A percentile compares a stretch with the other conserved stretches of the same genome.
Evolutionary conservation across 768 basidiomycete species (phyloP).

Genomic region (Tulasnella sp.): DNA sequence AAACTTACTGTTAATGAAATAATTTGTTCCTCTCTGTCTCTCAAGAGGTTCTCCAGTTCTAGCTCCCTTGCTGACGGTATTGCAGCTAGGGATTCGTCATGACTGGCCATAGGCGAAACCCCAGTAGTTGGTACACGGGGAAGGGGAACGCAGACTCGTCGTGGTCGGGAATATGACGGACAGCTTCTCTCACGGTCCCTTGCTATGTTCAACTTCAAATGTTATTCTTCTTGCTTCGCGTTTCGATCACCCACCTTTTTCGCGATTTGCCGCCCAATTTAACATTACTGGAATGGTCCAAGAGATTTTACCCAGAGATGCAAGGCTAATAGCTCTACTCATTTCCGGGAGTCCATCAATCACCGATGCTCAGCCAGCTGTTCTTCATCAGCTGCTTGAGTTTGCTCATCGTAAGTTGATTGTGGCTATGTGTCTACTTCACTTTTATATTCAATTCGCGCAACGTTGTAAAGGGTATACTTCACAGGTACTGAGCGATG

Average conservation of each 20-base stretch:
- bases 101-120: not conserved
- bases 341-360: slow-evolving; percentile 73
- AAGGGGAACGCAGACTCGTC: not conserved
- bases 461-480: slow-evolving; percentile 37
- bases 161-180: not conserved
- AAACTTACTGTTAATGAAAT: slow-evolving; percentile 54
- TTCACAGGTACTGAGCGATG: slow-evolving; percentile 69
- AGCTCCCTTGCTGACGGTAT: slow-evolving; percentile 62
- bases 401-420: slow-evolving; percentile 50
- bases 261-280: not conserved
- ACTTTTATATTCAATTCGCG: not conserved
- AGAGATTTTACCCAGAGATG: slow-evolving; percentile 71
- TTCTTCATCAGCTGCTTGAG: slow-evolving; percentile 76
- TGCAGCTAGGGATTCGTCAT: not conserved
- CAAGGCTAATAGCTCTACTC: slow-evolving; percentile 68
- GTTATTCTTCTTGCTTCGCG: not conserved
- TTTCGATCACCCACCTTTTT: not conserved
- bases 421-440: not conserved
- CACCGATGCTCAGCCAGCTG: slow-evolving; percentile 75
- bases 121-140: not conserved
- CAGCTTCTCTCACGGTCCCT: not conserved
- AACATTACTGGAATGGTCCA: slow-evolving; percentile 28
- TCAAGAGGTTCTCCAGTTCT: slow-evolving; percentile 66
- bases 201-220: not conserved
- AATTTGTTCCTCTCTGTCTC: slow-evolving; percentile 60